phyloP scores from a whole-genome alignment of 2,329 filamentous ascomycete genomes.

The Talaromyces amestolkiae region DNA sequence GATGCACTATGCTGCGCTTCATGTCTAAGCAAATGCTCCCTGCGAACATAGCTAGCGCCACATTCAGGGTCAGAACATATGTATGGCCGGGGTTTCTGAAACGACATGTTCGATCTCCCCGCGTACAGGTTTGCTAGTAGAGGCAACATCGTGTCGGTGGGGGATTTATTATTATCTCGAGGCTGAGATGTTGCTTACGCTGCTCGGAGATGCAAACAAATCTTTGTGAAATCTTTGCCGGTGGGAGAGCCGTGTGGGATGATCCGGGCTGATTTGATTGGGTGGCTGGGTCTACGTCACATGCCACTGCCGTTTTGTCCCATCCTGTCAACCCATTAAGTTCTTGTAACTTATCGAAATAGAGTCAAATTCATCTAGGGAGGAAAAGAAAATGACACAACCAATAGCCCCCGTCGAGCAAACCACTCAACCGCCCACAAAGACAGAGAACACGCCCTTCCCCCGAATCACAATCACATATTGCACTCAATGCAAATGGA shows the following conservation, averaged over 20 bases:
- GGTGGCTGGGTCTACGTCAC: background rate
- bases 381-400: slow-evolving; percentile 18
- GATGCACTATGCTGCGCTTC: slow-evolving; percentile 12
- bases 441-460: slow-evolving; percentile 40
- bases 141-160: background rate
- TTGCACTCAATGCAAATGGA: slow-evolving; percentile 93
- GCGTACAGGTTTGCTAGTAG: background rate
- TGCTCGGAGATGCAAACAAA: background rate
- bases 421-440: slow-evolving; percentile 8
- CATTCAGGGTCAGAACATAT: slow-evolving; percentile 24
- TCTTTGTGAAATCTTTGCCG: background rate
- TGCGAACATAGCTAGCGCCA: slow-evolving; percentile 25
- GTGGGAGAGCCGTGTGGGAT: slow-evolving; percentile 16
- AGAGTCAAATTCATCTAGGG: too few relatives aligned
- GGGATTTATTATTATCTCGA: background rate
- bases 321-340: too few relatives aligned
- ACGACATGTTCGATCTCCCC: background rate
- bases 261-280: background rate
- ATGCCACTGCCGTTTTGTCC: background rate
- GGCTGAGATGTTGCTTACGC: background rate
- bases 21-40: slow-evolving; percentile 28
- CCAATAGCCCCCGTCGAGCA: slow-evolving; percentile 19
- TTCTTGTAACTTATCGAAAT: too few relatives aligned
- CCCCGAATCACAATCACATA: slow-evolving; percentile 84
- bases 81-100: slow-evolving; percentile 14